Conservation (phyloP, 345 rosid genomes). For the Eucalyptus marginata region DNA sequence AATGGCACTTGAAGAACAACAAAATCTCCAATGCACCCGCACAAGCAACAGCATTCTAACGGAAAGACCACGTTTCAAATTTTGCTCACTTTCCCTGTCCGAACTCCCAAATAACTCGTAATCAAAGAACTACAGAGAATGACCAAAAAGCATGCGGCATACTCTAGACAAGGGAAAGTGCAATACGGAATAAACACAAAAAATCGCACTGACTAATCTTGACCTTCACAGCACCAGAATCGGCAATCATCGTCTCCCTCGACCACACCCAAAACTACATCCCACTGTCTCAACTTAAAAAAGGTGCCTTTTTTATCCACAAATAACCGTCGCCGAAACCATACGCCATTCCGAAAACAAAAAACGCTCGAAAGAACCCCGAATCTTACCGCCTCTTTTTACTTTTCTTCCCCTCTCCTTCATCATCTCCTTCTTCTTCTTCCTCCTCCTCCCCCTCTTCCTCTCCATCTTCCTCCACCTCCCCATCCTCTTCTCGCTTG, state of each 20-base stretch:
- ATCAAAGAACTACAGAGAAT: not conserved
- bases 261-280: not conserved
- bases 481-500: constrained; percentile 6
- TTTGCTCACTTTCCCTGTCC: not conserved
- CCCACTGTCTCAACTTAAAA: not conserved
- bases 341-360: not conserved
- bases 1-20: not conserved
- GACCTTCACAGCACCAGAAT: not conserved
- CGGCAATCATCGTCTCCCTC: not conserved
- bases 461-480: not conserved
- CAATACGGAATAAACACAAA: not conserved
- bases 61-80: not conserved
- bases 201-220: not conserved
- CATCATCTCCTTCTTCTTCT: constrained; percentile 7
- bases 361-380: not conserved
- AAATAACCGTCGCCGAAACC: not conserved
- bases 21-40: not conserved
- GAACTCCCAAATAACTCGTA: not conserved
- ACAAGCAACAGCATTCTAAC: not conserved
- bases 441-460: constrained; percentile 11
- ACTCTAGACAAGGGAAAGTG: not conserved
- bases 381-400: constrained; percentile 10
- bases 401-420: constrained; percentile 3
- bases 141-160: not conserved
- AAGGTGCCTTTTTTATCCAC: not conserved